Evolutionary conservation across 1,284 basidiomycete genomes (phyloP).

Genomic region (Marasmius fiardii): DNA sequence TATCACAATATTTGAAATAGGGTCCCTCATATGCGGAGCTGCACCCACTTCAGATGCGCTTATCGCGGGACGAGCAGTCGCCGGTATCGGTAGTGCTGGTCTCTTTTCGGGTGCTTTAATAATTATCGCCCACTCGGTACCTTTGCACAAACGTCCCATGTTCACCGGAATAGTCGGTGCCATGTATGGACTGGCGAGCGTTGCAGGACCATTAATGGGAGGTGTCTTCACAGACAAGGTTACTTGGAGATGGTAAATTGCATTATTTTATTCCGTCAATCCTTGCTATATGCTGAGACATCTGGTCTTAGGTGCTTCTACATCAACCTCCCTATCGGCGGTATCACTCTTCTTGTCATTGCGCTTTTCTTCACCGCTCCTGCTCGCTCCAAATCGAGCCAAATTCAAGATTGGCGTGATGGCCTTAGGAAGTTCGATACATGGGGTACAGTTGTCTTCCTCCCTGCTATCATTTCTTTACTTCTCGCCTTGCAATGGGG

Average conservation of each 20-base stretch:
- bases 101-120: slow-evolving; percentile 7
- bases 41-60: slow-evolving; percentile 7
- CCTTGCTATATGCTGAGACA: background rate
- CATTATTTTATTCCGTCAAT: background rate
- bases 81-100: slow-evolving; percentile 10
- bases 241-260: slow-evolving; percentile 13
- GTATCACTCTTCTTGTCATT: background rate
- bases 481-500: slow-evolving; percentile 15
- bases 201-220: slow-evolving; percentile 12
- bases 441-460: slow-evolving; percentile 1
- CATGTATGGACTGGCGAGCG: slow-evolving; percentile 9
- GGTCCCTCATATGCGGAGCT: slow-evolving; percentile 10
- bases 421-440: slow-evolving; percentile 3
- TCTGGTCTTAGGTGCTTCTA: slow-evolving; percentile 10
- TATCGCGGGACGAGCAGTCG: slow-evolving; percentile 10
- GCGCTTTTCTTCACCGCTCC: slow-evolving; percentile 1
- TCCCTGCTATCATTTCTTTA: slow-evolving; percentile 9
- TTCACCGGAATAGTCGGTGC: slow-evolving; percentile 7
- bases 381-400: background rate
- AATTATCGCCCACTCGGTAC: slow-evolving; percentile 10
- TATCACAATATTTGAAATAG: slow-evolving; percentile 12
- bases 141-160: slow-evolving; percentile 5
- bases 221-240: slow-evolving; percentile 11
- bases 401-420: background rate
- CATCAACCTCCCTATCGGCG: slow-evolving; percentile 11